Conservation (phyloP, 2,329 filamentous ascomycete genomes). For the Apiospora arundinis region DNA sequence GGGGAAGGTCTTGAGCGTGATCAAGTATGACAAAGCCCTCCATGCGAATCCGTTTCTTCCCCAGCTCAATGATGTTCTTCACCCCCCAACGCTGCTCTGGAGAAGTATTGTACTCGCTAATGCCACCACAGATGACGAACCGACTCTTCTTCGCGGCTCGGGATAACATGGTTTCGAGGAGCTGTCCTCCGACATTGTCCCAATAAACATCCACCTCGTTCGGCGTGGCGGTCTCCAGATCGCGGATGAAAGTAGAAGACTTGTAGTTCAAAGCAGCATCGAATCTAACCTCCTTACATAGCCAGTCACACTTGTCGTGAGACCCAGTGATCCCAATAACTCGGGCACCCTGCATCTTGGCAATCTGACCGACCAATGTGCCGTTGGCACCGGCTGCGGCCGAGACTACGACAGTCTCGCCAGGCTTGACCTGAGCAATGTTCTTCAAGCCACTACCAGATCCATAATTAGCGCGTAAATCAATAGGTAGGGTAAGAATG, state of each 20-base stretch:
- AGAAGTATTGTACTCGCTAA: conserved; percentile 47
- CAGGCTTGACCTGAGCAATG: background rate
- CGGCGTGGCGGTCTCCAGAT: conserved; percentile 52
- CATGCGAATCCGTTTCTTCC: conserved; percentile 46
- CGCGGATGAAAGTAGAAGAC: conserved; percentile 47
- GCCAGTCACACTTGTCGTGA: conserved; percentile 57
- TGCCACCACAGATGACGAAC: conserved; percentile 49
- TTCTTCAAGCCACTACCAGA: conserved; percentile 5
- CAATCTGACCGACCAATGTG: conserved; percentile 55
- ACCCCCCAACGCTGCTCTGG: conserved; percentile 41
- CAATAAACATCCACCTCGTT: conserved; percentile 55
- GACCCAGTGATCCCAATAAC: conserved; percentile 59
- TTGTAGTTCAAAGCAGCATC: conserved; percentile 62
- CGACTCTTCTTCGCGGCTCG: conserved; percentile 46
- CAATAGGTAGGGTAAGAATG: background rate
- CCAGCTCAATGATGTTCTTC: conserved; percentile 39
- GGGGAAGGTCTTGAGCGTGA: background rate
- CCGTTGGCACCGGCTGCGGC: conserved; percentile 54
- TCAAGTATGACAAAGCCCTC: conserved; percentile 46
- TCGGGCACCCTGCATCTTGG: conserved; percentile 49
- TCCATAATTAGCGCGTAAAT: background rate
- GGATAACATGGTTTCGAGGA: conserved; percentile 50
- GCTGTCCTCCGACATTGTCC: conserved; percentile 54
- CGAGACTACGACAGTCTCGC: conserved; percentile 30
- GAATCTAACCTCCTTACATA: conserved; percentile 47